Conservation (phyloP, 2,329 filamentous ascomycete genomes). For the Didymella sp. region DNA sequence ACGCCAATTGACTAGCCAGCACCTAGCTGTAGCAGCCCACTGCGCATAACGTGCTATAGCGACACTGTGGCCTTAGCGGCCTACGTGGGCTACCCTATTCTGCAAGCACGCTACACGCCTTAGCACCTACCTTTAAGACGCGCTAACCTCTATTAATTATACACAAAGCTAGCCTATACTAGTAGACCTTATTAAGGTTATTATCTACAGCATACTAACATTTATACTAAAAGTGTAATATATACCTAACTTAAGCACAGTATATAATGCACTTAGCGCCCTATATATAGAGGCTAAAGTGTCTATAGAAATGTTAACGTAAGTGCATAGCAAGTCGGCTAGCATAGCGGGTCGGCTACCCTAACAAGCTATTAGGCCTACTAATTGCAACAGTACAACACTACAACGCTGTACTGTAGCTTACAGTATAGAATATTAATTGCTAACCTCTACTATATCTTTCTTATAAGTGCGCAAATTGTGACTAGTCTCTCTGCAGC, state of each 20-base stretch:
- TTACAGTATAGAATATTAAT: no score
- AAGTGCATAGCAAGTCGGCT: no score
- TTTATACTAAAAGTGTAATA: slow-evolving; percentile 7
- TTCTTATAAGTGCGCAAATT: no score
- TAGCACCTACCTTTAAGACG: slow-evolving; percentile 27
- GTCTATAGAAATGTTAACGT: no score
- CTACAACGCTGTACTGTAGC: no score
- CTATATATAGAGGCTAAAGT: background rate
- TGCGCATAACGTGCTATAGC: no score
- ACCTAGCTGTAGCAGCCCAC: no score
- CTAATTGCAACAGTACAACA: no score
- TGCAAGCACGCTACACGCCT: slow-evolving; percentile 26
- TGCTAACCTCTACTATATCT: no score
- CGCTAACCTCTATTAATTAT: slow-evolving; percentile 21
- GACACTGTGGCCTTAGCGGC: background rate
- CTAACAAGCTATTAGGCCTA: no score
- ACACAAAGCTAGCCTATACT: slow-evolving; percentile 15
- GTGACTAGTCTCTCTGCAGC: no score
- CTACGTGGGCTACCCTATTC: slow-evolving; percentile 2
- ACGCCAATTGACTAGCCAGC: background rate
- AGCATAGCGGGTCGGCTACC: no score
- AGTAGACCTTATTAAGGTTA: slow-evolving; percentile 16
- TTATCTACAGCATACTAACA: slow-evolving; percentile 22
- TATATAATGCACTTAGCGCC: background rate
- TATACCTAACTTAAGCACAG: background rate